phyloP scores from a whole-genome alignment of 495 filamentous ascomycete species.

The Podospora comata region DNA sequence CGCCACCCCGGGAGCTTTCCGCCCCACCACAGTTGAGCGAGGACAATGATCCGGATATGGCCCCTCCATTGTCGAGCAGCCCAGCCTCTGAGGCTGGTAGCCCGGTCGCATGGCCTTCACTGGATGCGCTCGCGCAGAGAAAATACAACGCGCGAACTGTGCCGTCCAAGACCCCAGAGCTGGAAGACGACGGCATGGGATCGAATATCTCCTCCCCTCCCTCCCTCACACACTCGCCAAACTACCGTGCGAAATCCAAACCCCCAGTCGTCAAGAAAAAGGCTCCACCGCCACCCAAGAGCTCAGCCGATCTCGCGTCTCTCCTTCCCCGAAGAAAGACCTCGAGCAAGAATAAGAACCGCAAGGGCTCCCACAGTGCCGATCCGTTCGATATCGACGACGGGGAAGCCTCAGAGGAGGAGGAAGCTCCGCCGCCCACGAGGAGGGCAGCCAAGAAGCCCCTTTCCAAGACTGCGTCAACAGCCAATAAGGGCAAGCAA shows the following conservation, averaged over 20 bases:
- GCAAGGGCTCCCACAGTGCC: conserved; percentile 9
- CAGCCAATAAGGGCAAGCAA: conserved; percentile 5
- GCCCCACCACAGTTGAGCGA: conserved; percentile 19
- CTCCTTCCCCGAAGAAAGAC: conserved; percentile 40
- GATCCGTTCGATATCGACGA: conserved; percentile 27
- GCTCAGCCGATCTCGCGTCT: conserved; percentile 40
- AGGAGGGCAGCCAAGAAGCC: conserved; percentile 36
- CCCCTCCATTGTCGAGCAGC: conserved; percentile 45
- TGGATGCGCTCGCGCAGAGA: conserved; percentile 38
- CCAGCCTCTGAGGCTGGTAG: conserved; percentile 34
- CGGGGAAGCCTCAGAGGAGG: conserved; percentile 16
- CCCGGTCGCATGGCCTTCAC: conserved; percentile 39
- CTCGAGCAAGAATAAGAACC: background rate
- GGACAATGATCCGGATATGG: conserved; percentile 42
- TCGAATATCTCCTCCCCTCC: conserved; percentile 50
- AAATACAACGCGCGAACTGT: conserved; percentile 27
- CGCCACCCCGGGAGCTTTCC: conserved; percentile 24
- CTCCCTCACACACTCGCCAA: conserved; percentile 51
- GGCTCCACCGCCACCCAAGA: conserved; percentile 33
- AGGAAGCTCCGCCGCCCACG: conserved; percentile 32
- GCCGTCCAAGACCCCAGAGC: conserved; percentile 30
- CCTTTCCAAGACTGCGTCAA: conserved; percentile 1
- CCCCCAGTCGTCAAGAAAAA: conserved; percentile 23
- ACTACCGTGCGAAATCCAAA: conserved; percentile 31
- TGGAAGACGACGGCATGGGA: conserved; percentile 26